Evolutionary conservation across 768 basidiomycete genomes (phyloP), one percentile per base, ranked within the genome.

Genomic region (Podaxis sp.): DNA sequence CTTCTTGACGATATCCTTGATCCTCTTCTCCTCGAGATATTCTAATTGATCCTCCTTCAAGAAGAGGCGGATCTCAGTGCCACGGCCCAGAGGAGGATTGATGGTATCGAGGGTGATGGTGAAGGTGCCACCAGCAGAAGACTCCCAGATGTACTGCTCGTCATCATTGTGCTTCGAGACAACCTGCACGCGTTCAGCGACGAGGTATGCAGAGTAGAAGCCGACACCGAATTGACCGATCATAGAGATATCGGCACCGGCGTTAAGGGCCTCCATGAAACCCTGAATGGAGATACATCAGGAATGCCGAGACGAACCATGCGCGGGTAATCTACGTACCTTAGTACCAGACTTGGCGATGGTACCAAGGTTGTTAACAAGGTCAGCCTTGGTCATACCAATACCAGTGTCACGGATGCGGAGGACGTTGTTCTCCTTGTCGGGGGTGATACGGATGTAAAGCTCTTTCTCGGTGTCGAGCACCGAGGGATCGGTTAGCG

Each of bases 121-220:
- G 84, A 99, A 99, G 57, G 96, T 99, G 61, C 96, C 97, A 74
- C 96, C 97, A 36, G 96, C 96, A 66, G 97, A 91, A n/a, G 96
- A 99, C 85, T 99, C 96, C 97, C 96, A 99, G 78, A 99, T 95
- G 83, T 99, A 99, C 79, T 99, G 96, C 81, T 99, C 97, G 76
- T 99, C 96, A 71, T 99, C 96, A 73, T 99, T 99, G 86, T 99
- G 96, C 82, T 99, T 99, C 67, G 96, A 95, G 79, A 98, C 90
- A 74, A 99, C 95, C 78, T 97, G 96, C 3, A 99, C 96, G 68
- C 90, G 90, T 81, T 99, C 96, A 70, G 96, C 96, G 68, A 99
- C 96, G 71, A 99, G 94, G 86, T 99, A 99, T 15, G 94, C 93
- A 53, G 96, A 98, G 88, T 99, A 99, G 89, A 99, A 99, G 83